Evolutionary conservation across 169 alveolate species (phyloP).

Genomic region (Plasmodium knowlesi): DNA sequence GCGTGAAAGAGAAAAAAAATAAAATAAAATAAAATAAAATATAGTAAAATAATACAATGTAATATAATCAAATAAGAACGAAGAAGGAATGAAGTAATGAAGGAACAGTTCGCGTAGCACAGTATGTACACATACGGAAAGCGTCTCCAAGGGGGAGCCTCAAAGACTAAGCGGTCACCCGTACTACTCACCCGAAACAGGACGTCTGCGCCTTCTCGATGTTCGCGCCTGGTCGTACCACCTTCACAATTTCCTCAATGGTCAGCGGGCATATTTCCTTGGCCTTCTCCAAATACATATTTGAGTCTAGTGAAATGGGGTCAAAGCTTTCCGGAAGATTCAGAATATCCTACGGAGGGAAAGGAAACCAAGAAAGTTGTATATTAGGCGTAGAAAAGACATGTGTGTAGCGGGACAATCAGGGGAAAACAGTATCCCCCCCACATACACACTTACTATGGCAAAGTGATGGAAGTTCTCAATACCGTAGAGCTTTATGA

Average conservation of each 20-base stretch:
- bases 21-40: too few species aligned
- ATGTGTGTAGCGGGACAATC: neutral
- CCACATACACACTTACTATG: constrained; percentile 18
- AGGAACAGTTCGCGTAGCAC: neutral
- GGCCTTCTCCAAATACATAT: constrained; percentile 67
- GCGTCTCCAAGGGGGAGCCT: neutral
- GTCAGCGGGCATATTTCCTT: constrained; percentile 64
- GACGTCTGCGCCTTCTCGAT: constrained; percentile 74
- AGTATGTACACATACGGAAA: neutral
- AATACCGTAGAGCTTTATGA: constrained; percentile 66
- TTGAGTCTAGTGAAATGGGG: constrained; percentile 34
- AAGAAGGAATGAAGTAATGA: neutral
- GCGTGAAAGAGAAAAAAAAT: neutral
- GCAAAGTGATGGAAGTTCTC: constrained; percentile 76
- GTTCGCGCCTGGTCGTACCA: constrained; percentile 42
- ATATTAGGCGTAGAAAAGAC: neutral
- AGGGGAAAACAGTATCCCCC: neutral
- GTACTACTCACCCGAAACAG: constrained; percentile 58
- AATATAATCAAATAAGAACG: neutral
- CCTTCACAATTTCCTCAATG: constrained; percentile 58
- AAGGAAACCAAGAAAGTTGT: neutral
- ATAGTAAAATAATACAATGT: neutral
- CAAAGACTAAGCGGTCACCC: neutral
- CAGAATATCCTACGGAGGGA: constrained; percentile 39
- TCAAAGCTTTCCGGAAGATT: constrained; percentile 48